Evolutionary conservation across 2,329 filamentous ascomycete genomes (phyloP), one percentile per base, ranked within the genome.

Genomic region (Pyrenochaeta sp.): DNA sequence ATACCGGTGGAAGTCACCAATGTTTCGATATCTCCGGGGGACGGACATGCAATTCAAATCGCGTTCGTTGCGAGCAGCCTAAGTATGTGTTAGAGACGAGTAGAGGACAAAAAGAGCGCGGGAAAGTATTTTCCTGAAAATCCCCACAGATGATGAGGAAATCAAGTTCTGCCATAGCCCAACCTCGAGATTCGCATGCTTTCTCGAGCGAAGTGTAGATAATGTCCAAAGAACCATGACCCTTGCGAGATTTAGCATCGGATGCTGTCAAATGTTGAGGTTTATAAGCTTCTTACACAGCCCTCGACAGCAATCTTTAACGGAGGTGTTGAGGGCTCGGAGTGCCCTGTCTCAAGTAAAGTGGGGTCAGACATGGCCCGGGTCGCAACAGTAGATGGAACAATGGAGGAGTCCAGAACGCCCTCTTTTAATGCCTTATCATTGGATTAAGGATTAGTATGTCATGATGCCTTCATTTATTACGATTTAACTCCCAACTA

Each of bases 121-220:
- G 53, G 47, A 47, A 40, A 39, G 45, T 24, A 45, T 34, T 50
- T 50, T 25, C 53, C 49, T 58, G 50, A 58, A 30, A 19, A 19
- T 58, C 55, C 49, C 55, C 55, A 40, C 55, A 58, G 44, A 58
- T 58, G 43, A 58, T 53, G 55, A 58, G 55, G 44, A 54, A 54
- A 34, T 58, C 55, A 36, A 53, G 56, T 10, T 54, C 40, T 46
- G 51, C 24, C 22, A 58, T 2, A 25, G 30, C 37, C 55, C 55
- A 58, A 28, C 50, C 50, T 49, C 46, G 43, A 25, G 50, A 49
- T 54, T 42, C 43, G 50, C 55, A 58, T 44, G 32, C 37, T n/a
- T 58, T 58, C 37, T 49, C 43, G 50, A 58, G 55, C 24, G 50
- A 43, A 30, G 45, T 28, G 49, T 58, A 58, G 55, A 58, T 58